A percentile compares a stretch with the other conserved stretches of the same genome.
phyloP scores from a whole-genome alignment of 352 stramenopile genomes.

The Phytophthora foliorum region DNA sequence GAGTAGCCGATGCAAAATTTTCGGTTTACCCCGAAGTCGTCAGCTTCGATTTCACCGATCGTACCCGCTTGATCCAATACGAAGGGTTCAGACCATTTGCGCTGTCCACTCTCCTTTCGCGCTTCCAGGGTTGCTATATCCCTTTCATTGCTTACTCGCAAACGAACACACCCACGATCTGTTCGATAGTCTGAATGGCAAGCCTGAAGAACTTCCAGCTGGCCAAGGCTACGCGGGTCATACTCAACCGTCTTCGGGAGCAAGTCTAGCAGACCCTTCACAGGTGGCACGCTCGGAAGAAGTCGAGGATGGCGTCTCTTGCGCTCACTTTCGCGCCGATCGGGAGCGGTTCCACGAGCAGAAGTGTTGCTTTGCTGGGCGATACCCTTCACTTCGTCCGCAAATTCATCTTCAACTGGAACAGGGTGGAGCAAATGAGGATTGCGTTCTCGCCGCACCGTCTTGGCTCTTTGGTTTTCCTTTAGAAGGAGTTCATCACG shows the following conservation, averaged over 20 bases:
- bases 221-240: conserved; percentile 62
- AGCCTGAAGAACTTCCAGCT: conserved; percentile 84
- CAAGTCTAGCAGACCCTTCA: conserved; percentile 87
- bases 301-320: conserved; percentile 74
- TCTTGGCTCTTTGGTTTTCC: conserved; percentile 58
- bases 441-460: conserved; percentile 53
- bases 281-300: conserved; percentile 81
- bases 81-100: conserved; percentile 80
- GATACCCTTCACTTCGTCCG: conserved; percentile 12
- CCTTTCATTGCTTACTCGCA: conserved; percentile 75
- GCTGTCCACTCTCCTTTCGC: conserved; percentile 62
- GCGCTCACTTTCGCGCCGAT: conserved; percentile 47
- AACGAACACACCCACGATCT: conserved; percentile 73
- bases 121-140: conserved; percentile 35
- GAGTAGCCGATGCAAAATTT: conserved; percentile 88
- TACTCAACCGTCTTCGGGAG: conserved; percentile 75
- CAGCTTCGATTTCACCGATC: conserved; percentile 75
- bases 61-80: conserved; percentile 82
- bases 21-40: conserved; percentile 66
- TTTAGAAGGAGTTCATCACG: conserved; percentile 82
- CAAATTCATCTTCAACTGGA: conserved; percentile 29
- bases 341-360: conserved; percentile 11
- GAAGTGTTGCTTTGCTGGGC: not conserved
- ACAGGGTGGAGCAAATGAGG: conserved; percentile 64
- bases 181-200: conserved; percentile 81